Conservation (phyloP, 495 filamentous ascomycete species). For the Pseudevernia furfuracea region DNA sequence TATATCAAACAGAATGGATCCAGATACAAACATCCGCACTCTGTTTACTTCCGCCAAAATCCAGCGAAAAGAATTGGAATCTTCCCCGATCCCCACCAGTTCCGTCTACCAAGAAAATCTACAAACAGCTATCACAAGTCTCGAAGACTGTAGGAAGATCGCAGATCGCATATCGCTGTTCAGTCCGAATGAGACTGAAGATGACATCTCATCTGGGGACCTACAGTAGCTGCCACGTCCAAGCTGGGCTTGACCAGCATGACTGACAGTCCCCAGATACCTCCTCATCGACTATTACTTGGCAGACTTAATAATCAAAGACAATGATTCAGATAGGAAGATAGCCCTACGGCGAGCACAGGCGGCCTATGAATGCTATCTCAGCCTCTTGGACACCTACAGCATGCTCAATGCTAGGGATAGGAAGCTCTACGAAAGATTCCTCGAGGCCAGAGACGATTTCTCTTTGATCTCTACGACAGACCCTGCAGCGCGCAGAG, state of each 20-base stretch:
- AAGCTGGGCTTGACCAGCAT: constrained; percentile 26
- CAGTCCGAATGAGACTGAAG: constrained; percentile 81
- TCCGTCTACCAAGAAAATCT: constrained; percentile 61
- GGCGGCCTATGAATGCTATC: constrained; percentile 64
- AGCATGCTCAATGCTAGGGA: constrained; percentile 59
- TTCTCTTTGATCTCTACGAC: constrained; percentile 63
- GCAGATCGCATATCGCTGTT: constrained; percentile 69
- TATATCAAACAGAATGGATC: constrained; percentile 30
- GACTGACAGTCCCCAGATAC: constrained; percentile 43
- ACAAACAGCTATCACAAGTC: constrained; percentile 53
- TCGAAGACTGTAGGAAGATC: constrained; percentile 64
- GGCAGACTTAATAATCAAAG: constrained; percentile 57
- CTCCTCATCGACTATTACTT: constrained; percentile 60
- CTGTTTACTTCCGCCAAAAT: constrained; percentile 52
- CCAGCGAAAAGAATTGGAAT: constrained; percentile 44
- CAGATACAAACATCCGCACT: constrained; percentile 47
- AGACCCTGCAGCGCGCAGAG: constrained; percentile 66
- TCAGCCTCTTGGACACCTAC: constrained; percentile 71
- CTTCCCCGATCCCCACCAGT: constrained; percentile 44
- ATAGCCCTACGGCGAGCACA: constrained; percentile 52
- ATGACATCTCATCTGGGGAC: constrained; percentile 79
- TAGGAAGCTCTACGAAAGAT: constrained; percentile 62
- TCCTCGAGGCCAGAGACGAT: constrained; percentile 53
- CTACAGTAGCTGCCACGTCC: constrained; percentile 52
- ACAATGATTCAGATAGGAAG: constrained; percentile 53